Evolutionary conservation across 768 basidiomycete species (phyloP).

Genomic region (Leccinum uliginosum): DNA sequence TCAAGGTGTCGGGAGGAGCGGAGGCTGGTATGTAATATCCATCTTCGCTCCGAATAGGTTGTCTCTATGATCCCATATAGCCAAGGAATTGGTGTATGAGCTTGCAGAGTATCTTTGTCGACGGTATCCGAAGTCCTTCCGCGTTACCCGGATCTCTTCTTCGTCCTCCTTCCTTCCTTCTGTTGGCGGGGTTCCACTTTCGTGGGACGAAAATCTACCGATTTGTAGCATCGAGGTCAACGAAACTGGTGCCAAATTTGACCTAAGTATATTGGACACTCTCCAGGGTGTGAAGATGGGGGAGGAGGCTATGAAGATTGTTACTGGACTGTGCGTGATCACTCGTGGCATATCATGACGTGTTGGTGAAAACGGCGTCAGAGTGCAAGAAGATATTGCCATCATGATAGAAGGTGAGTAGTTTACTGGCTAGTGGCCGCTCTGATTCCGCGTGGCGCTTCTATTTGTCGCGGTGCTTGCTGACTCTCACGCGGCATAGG

Average conservation of each 20-base stretch:
- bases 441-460: slow-evolving; percentile 4
- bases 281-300: slow-evolving; percentile 22
- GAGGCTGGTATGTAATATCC: slow-evolving; percentile 23
- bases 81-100: slow-evolving; percentile 64
- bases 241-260: slow-evolving; percentile 45
- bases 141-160: slow-evolving; percentile 37
- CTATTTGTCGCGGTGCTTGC: slow-evolving; percentile 14
- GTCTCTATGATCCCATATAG: slow-evolving; percentile 30
- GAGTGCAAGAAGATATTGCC: slow-evolving; percentile 55
- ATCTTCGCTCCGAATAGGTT: not conserved
- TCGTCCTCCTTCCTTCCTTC: slow-evolving; percentile 10
- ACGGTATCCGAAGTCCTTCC: slow-evolving; percentile 57
- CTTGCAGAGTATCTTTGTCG: slow-evolving; percentile 61
- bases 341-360: not conserved
- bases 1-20: slow-evolving; percentile 27
- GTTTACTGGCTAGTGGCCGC: slow-evolving; percentile 15
- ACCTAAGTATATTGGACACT: slow-evolving; percentile 36
- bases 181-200: slow-evolving; percentile 23
- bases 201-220: slow-evolving; percentile 42
- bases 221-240: slow-evolving; percentile 50
- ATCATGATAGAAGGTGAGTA: slow-evolving; percentile 54
- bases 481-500: slow-evolving; percentile 37
- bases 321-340: slow-evolving; percentile 53
- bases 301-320: slow-evolving; percentile 56
- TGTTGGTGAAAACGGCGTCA: slow-evolving; percentile 19